phyloP scores from a whole-genome alignment of 306 rosid genomes.

The Astragalus glycyphyllos region DNA sequence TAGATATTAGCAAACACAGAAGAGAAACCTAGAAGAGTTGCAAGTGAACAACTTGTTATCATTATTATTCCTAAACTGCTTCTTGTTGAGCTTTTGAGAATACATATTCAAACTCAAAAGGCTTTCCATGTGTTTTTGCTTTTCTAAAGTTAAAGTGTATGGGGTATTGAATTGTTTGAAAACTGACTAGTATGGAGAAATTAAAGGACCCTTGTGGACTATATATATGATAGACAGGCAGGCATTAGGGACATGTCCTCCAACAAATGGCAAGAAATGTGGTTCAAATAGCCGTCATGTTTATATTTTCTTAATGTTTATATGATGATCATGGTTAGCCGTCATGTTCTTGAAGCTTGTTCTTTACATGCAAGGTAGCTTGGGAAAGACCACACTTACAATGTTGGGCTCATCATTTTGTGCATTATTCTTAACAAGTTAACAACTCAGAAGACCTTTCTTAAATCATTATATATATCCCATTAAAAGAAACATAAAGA shows the following conservation, averaged over 20 bases:
- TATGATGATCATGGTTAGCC: constrained; percentile 46
- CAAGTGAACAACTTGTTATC: constrained; percentile 28
- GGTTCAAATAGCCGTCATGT: constrained; percentile 27
- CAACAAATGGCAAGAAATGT: constrained; percentile 13
- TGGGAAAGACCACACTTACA: constrained; percentile 20
- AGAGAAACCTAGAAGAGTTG: constrained; percentile 24
- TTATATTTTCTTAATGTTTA: constrained; percentile 29
- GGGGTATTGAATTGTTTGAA: constrained; percentile 44
- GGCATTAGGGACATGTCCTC: constrained; percentile 35
- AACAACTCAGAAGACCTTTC: constrained; percentile 45
- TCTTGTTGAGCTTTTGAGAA: constrained; percentile 47
- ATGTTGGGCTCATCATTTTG: constrained; percentile 51
- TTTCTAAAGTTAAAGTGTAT: constrained; percentile 39
- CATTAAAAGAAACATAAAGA: constrained; percentile 22
- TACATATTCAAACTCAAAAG: constrained; percentile 41
- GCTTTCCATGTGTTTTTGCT: constrained; percentile 46
- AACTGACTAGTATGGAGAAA: constrained; percentile 40
- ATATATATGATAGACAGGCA: constrained; percentile 40
- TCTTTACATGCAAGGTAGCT: constrained; percentile 39
- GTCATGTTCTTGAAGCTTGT: constrained; percentile 3
- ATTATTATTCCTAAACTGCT: constrained; percentile 31
- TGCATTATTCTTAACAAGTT: constrained; percentile 42
- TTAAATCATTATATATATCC: constrained; percentile 8
- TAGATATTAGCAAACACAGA: constrained; percentile 24
- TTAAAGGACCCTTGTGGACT: constrained; percentile 37